phyloP scores from a whole-genome alignment of 176 grass and related monocot species.

The Secale cereale region DNA sequence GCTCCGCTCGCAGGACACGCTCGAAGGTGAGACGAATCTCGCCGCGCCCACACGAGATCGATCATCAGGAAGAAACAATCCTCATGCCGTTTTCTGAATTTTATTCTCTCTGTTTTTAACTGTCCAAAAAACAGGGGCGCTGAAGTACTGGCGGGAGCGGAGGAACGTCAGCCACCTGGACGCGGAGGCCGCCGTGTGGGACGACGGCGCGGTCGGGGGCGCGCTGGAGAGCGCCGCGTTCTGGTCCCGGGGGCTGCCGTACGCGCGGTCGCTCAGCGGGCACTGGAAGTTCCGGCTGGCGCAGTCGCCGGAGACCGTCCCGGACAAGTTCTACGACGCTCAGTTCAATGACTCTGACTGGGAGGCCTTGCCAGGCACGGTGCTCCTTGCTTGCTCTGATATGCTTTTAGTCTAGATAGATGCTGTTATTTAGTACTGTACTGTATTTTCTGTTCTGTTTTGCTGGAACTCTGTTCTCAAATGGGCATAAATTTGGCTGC shows the following conservation, averaged over 20 bases:
- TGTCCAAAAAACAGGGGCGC: conserved; percentile 40
- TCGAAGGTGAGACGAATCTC: conserved; percentile 44
- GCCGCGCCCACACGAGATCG: background rate
- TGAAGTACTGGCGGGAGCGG: conserved; percentile 89
- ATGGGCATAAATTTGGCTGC: background rate
- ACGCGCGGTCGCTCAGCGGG: conserved; percentile 71
- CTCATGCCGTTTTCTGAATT: background rate
- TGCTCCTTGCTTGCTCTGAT: background rate
- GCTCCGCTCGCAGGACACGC: conserved; percentile 71
- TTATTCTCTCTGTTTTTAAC: background rate
- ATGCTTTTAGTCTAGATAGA: background rate
- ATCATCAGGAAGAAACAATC: background rate
- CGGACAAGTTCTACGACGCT: conserved; percentile 55
- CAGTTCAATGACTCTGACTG: conserved; percentile 75
- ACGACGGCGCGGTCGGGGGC: conserved; percentile 55
- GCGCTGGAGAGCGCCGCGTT: conserved; percentile 62
- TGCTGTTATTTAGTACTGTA: background rate
- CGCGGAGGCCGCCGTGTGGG: conserved; percentile 69
- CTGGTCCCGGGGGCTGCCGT: conserved; percentile 79
- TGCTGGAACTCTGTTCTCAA: background rate
- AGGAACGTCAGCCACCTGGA: conserved; percentile 58
- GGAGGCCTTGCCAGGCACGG: conserved; percentile 69
- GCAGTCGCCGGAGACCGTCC: conserved; percentile 62
- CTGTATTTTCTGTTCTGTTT: background rate
- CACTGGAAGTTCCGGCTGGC: conserved; percentile 80